Evolutionary conservation across 345 rosid genomes (phyloP).

Genomic region (Brassica rapa): DNA sequence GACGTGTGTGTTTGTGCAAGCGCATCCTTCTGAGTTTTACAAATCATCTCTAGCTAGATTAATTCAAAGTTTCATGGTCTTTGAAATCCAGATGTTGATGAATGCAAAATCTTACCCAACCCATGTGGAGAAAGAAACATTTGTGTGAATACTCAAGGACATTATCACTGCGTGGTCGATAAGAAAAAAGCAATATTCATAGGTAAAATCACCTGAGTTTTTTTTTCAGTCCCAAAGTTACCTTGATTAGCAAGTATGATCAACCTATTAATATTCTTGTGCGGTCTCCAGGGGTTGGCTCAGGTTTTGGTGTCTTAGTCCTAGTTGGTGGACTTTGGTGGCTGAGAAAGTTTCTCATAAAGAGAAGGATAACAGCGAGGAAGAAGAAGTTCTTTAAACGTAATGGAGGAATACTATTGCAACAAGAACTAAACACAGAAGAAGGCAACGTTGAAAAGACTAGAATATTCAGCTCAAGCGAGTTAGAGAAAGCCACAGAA

Average conservation of each 20-base stretch:
- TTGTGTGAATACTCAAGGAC: neutral
- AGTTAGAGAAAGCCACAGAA: slow-evolving; percentile 47
- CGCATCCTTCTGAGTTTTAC: neutral
- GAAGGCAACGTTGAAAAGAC: slow-evolving; percentile 24
- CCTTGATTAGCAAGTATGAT: neutral
- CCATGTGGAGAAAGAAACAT: neutral
- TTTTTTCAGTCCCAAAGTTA: neutral
- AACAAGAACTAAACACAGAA: slow-evolving; percentile 32
- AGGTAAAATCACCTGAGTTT: too few relatives aligned
- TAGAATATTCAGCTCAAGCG: slow-evolving; percentile 40
- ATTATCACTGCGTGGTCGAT: neutral
- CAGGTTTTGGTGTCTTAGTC: slow-evolving; percentile 18
- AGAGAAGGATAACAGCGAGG: neutral
- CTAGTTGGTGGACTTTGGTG: slow-evolving; percentile 14
- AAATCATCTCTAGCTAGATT: neutral
- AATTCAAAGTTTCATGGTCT: neutral
- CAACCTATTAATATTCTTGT: neutral
- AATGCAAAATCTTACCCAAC: neutral
- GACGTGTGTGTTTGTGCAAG: too few relatives aligned
- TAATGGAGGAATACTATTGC: slow-evolving; percentile 4
- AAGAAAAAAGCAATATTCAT: neutral
- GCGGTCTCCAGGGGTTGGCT: slow-evolving; percentile 17
- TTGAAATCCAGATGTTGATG: neutral
- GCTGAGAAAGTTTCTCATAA: slow-evolving; percentile 1
- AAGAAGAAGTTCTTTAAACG: slow-evolving; percentile 23